These are phyloP conservation scores for Brachypodium distachyon DNA, from an alignment of 202 grass and related monocot species.

Conservation along the genomic window DNA sequence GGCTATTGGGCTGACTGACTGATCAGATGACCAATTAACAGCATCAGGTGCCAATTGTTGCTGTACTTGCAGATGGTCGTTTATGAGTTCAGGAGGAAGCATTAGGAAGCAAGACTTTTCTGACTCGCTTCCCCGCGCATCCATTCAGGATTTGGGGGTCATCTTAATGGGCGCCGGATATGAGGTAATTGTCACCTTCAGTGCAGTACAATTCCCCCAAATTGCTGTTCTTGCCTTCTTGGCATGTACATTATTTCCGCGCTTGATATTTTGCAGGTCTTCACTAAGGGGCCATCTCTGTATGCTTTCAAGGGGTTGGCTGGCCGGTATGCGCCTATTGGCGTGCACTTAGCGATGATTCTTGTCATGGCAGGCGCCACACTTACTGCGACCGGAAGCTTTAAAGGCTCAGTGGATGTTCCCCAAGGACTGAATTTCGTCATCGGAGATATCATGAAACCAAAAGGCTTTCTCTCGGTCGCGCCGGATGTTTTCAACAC, in stretches of 20 bases:
- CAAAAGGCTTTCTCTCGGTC: conserved; percentile 57
- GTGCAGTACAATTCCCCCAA: neutral
- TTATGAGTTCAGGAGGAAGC: conserved; percentile 52
- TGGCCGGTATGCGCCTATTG: conserved; percentile 71
- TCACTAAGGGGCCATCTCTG: conserved; percentile 66
- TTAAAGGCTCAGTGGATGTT: conserved; percentile 81
- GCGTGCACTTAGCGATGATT: conserved; percentile 89
- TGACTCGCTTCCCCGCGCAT: conserved; percentile 68
- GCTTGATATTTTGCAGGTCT: conserved; percentile 49
- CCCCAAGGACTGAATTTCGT: conserved; percentile 94
- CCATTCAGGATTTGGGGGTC: conserved; percentile 75
- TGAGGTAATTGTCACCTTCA: conserved; percentile 47
- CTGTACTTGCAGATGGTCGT: conserved; percentile 73
- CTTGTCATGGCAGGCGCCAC: conserved; percentile 93
- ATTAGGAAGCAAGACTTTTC: conserved; percentile 78
- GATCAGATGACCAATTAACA: neutral
- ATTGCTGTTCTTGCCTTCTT: neutral
- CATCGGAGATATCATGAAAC: conserved; percentile 83
- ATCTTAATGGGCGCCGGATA: conserved; percentile 91
- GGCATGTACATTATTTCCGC: neutral
- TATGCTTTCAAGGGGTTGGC: conserved; percentile 93
- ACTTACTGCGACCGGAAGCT: conserved; percentile 77
- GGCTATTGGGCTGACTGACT: neutral
- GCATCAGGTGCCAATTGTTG: neutral
- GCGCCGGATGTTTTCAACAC: conserved; percentile 64